Evolutionary conservation across 441 rosid genomes (phyloP).

Genomic region (Pelargonium myrrhifolium): DNA sequence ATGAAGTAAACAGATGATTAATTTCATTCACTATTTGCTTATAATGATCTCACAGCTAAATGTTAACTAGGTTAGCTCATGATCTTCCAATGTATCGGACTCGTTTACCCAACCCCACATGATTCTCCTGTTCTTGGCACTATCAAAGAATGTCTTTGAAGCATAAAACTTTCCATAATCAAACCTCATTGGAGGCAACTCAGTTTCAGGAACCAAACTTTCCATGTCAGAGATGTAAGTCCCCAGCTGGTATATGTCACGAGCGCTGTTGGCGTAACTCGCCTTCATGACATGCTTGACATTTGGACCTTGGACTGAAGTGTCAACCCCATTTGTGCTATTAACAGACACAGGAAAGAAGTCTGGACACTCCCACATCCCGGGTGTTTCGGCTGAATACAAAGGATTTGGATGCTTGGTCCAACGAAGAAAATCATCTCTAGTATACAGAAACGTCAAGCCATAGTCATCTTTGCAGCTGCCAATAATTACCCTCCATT

Average conservation of each 20-base stretch:
- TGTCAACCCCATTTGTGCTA: slow-evolving; percentile 34
- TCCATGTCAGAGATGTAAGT: slow-evolving; percentile 28
- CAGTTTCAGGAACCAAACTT: slow-evolving; percentile 28
- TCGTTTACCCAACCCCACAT: slow-evolving; percentile 47
- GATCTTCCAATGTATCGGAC: slow-evolving; percentile 34
- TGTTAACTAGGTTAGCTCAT: too few species aligned
- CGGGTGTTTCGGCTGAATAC: slow-evolving; percentile 25
- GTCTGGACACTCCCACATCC: slow-evolving; percentile 52
- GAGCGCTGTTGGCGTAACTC: slow-evolving; percentile 20
- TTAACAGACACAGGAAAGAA: slow-evolving; percentile 40
- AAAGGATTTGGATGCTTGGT: slow-evolving; percentile 29
- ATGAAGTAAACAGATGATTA: background rate
- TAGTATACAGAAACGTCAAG: slow-evolving; percentile 32
- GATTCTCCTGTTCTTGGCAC: slow-evolving; percentile 32
- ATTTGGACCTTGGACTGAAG: slow-evolving; percentile 22
- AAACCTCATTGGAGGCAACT: slow-evolving; percentile 24
- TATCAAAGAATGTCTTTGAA: slow-evolving; percentile 43
- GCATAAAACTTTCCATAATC: slow-evolving; percentile 51
- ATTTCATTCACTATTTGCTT: too few species aligned
- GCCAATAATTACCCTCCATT: slow-evolving; percentile 45
- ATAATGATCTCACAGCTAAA: too few species aligned
- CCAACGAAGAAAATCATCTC: slow-evolving; percentile 40
- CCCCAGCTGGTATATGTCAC: slow-evolving; percentile 37
- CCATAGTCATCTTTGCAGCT: slow-evolving; percentile 28
- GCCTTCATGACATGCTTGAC: slow-evolving; percentile 41